These are phyloP conservation scores for Epicoccum sorghinum DNA, from an alignment of 2,329 filamentous ascomycete species.

Conservation along the genomic window DNA sequence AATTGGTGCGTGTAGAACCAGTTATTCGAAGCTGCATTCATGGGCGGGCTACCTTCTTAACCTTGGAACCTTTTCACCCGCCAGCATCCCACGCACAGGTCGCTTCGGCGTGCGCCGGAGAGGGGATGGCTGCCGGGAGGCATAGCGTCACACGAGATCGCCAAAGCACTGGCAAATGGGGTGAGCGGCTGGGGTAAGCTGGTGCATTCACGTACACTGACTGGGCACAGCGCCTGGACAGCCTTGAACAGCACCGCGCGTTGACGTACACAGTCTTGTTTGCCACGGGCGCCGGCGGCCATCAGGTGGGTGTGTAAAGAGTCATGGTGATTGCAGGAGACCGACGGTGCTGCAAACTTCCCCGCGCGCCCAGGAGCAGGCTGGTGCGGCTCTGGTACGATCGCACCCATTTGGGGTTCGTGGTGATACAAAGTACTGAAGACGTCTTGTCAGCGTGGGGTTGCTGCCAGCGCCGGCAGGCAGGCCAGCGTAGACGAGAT, in stretches of 20 bases:
- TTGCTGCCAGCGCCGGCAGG: not conserved
- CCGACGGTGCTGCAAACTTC: not conserved
- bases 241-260: not conserved
- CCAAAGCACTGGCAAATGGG: conserved; percentile 23
- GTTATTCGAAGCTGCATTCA: not conserved
- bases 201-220: conserved; percentile 13
- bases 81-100: conserved; percentile 10
- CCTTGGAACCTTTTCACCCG: not conserved
- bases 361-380: not conserved
- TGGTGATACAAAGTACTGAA: conserved; percentile 5
- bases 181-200: conserved; percentile 22
- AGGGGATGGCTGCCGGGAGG: conserved; percentile 10
- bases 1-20: not conserved
- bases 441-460: conserved; percentile 14
- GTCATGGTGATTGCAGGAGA: conserved; percentile 3
- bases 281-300: conserved; percentile 6
- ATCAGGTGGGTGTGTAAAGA: not conserved
- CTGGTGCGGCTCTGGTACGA: conserved; percentile 9
- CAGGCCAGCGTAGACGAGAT: not conserved
- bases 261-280: conserved; percentile 7
- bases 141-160: conserved; percentile 17
- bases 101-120: conserved; percentile 15
- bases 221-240: conserved; percentile 21
- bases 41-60: conserved; percentile 4
- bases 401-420: conserved; percentile 1